phyloP scores from a whole-genome alignment of 495 filamentous ascomycete genomes.

The Aspergillus leporis region DNA sequence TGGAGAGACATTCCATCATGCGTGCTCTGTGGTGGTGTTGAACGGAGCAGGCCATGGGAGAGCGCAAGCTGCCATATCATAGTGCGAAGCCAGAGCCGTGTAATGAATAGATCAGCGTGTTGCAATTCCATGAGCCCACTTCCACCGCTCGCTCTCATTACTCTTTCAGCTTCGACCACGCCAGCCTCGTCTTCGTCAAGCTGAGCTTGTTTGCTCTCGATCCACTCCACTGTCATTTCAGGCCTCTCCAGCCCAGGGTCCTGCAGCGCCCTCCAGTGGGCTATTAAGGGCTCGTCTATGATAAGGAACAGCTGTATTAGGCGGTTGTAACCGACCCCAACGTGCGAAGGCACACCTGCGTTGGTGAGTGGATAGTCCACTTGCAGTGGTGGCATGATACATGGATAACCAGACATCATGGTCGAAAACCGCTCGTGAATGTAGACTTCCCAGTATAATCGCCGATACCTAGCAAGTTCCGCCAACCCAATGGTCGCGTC shows the following conservation, averaged over 20 bases:
- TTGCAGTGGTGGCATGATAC: neutral
- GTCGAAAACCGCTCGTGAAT: neutral
- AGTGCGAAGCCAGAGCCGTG: neutral
- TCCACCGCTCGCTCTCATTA: neutral
- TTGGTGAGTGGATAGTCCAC: neutral
- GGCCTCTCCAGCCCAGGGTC: no score
- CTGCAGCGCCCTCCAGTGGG: neutral
- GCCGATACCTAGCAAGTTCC: neutral
- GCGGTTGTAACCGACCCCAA: neutral
- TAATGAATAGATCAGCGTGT: neutral
- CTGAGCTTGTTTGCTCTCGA: neutral
- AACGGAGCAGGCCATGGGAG: neutral
- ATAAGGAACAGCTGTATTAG: neutral
- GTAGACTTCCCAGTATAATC: neutral
- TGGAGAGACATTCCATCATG: neutral
- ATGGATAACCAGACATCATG: neutral
- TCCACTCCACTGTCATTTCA: neutral
- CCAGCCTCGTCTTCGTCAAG: neutral
- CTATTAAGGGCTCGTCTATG: neutral
- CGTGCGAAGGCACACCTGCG: neutral
- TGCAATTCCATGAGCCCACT: neutral
- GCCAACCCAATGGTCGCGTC: neutral
- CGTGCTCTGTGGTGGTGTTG: neutral
- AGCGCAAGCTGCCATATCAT: neutral
- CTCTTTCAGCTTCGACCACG: neutral